Conservation (phyloP, 2,329 filamentous ascomycete genomes). For the Shiraia bambusicola region DNA sequence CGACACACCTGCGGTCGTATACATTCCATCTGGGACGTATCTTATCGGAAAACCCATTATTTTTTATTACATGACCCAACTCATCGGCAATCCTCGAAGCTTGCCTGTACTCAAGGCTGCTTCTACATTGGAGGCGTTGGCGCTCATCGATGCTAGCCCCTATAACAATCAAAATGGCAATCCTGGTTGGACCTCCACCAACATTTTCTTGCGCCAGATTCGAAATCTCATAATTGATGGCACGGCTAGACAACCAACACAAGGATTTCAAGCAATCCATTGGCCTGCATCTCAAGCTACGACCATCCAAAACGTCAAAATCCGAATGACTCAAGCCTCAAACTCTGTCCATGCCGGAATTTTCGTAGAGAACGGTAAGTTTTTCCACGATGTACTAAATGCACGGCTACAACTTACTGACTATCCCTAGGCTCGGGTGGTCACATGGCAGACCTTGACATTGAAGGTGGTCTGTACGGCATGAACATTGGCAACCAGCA, state of each 20-base stretch:
- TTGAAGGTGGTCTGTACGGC: conserved; percentile 48
- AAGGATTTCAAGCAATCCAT: conserved; percentile 51
- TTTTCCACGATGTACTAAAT: too few relatives aligned
- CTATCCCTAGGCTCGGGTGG: conserved; percentile 44
- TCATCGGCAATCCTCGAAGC: conserved; percentile 61
- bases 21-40: conserved; percentile 63
- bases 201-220: conserved; percentile 65
- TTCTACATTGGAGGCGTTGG: conserved; percentile 55
- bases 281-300: conserved; percentile 53
- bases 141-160: conserved; percentile 61
- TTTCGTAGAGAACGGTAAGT: conserved; percentile 48
- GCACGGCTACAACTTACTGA: conserved; percentile 2
- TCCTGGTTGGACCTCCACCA: conserved; percentile 55
- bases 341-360: conserved; percentile 54
- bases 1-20: conserved; percentile 57
- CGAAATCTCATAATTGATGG: conserved; percentile 66
- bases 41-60: conserved; percentile 53
- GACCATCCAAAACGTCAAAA: conserved; percentile 50
- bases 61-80: conserved; percentile 64
- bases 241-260: conserved; percentile 51
- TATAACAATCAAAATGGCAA: conserved; percentile 42
- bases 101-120: conserved; percentile 59
- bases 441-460: conserved; percentile 50
- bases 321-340: conserved; percentile 43
- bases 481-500: conserved; percentile 52